Conservation (phyloP, 1,284 basidiomycete genomes). For the Ustilago nuda region DNA sequence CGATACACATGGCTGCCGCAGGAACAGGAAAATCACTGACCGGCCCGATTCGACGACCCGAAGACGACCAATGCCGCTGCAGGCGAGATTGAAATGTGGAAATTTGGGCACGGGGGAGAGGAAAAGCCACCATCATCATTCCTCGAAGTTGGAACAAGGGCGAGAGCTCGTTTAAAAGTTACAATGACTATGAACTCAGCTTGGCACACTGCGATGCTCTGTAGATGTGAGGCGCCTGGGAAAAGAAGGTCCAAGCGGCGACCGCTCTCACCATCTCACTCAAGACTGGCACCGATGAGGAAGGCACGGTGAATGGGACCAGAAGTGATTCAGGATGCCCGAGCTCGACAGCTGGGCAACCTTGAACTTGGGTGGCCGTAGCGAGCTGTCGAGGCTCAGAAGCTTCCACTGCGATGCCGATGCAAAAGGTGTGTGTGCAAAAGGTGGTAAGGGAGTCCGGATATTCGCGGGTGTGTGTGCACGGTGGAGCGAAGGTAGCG, state of each 20-base stretch:
- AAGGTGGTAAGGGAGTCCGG: background rate
- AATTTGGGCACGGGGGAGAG: background rate
- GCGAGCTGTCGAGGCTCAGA: background rate
- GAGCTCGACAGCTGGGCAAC: background rate
- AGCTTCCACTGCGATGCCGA: background rate
- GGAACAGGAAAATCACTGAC: slow-evolving; percentile 7
- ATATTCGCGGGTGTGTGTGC: background rate
- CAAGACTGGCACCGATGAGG: background rate
- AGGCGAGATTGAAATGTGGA: background rate
- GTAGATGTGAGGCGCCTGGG: background rate
- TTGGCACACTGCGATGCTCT: background rate
- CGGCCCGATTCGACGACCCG: slow-evolving; percentile 6
- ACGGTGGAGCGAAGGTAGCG: background rate
- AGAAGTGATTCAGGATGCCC: background rate
- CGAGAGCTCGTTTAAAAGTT: background rate
- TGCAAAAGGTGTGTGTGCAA: background rate
- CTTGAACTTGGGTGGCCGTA: background rate
- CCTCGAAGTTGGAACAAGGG: background rate
- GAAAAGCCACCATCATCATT: background rate
- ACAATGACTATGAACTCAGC: slow-evolving; percentile 3
- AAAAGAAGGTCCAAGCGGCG: background rate
- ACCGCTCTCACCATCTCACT: background rate
- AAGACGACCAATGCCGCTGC: background rate
- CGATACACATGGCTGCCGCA: slow-evolving; percentile 34
- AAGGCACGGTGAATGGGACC: background rate